Evolutionary conservation across 257 asterid species (phyloP), one percentile per base, ranked within the genome.

Genomic region (Linderniella brevidens): DNA sequence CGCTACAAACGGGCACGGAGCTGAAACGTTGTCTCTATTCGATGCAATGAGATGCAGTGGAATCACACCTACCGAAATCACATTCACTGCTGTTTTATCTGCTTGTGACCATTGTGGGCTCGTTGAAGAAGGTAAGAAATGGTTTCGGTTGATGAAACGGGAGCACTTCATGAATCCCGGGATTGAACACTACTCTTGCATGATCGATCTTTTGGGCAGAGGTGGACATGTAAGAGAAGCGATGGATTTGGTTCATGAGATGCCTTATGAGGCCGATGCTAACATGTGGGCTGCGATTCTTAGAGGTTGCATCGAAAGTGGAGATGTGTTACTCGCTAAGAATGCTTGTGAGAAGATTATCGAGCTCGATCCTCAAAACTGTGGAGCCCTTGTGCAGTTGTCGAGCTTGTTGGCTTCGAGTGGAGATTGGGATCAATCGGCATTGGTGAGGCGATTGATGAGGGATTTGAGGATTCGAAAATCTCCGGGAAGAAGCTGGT

Each of bases 31-130:
- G 62, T 51, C 65, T 64, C 66, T 88, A 13, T 88, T 88, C 59
- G 55, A 50, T 44, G 79, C 76, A 54, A 80, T 84, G 98, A 72
- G 67, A 53, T 14, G 35, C 12, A 64, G 47, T 2, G 74, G 70
- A 35, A 56, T 84, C 25, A 32, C 12, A 13, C 95, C 98, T 1
- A 61, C 63, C 12, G 63, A 60, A 38, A 62, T 84, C 49, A 76
- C 98, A 41, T 84, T 84, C 62, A 78, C 77, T 17, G 93, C 85
- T 13, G 80, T 88, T 62, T 68, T 88, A 57, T 84, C 93, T 37
- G 96, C 98, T 46, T 88, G 96, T 46, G 74, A 78, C 72, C 96
- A 88, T 64, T 88, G 94, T 67, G 94, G 96, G 35, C 57, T 88
- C n/a, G 69, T 80, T 16, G 78, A 76, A 65, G 96, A 84, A 59